A percentile compares a stretch with the other conserved stretches of the same genome.
These are phyloP conservation scores for Porpolomopsis calyptriformis DNA, from an alignment of 768 basidiomycete species.

Conservation along the genomic window DNA sequence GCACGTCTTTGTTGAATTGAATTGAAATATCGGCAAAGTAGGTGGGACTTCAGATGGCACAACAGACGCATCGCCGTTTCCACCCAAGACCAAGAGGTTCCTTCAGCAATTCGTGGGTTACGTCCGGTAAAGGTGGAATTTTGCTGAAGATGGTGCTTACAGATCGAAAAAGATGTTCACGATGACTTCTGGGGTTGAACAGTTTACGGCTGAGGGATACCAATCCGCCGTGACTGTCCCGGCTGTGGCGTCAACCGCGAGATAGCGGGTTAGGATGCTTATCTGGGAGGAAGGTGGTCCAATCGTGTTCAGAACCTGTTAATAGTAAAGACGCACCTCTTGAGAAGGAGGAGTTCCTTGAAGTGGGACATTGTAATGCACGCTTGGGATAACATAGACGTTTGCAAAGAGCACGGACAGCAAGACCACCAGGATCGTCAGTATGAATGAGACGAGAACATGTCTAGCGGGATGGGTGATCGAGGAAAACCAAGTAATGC, in stretches of 20 bases:
- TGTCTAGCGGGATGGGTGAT: too few species aligned
- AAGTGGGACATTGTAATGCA: not conserved
- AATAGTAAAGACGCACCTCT: not conserved
- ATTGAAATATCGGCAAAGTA: not conserved
- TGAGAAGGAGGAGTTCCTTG: not conserved
- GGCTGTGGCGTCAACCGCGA: not conserved
- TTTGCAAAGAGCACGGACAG: not conserved
- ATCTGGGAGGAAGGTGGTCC: not conserved
- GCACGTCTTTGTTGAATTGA: not conserved
- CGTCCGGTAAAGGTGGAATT: too few species aligned
- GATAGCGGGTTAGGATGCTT: not conserved
- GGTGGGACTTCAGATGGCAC: not conserved
- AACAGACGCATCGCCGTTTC: not conserved
- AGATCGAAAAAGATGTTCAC: slow-evolving; percentile 1
- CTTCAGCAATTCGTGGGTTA: too few species aligned
- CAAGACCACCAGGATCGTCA: not conserved
- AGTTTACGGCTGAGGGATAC: not conserved
- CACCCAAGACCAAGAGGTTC: too few species aligned
- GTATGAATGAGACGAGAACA: not conserved
- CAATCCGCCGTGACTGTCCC: not conserved
- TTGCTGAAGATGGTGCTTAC: not conserved
- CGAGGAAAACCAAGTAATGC: too few species aligned
- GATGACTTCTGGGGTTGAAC: not conserved
- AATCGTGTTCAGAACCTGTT: not conserved
- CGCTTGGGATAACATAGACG: not conserved